Evolutionary conservation across 2,329 filamentous ascomycete species (phyloP).

Genomic region (Ophiostoma angusticollis): DNA sequence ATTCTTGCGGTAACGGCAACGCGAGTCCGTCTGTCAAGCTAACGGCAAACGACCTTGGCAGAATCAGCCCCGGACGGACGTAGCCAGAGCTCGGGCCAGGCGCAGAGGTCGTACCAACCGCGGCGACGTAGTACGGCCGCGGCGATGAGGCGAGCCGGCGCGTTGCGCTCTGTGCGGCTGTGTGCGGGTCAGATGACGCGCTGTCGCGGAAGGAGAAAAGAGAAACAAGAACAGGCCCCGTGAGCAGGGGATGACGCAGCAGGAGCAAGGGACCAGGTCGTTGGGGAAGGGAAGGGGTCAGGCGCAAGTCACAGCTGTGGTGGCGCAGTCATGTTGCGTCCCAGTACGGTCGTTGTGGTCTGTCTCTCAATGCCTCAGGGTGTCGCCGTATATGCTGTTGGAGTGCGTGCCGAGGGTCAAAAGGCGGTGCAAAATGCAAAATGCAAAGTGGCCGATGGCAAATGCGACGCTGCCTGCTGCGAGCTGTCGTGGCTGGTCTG

Average conservation of each 20-base stretch:
- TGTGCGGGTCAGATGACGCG: neutral
- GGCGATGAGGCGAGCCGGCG: neutral
- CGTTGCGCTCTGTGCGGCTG: neutral
- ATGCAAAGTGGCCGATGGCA: neutral
- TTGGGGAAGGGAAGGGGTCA: no score
- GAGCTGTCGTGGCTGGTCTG: neutral
- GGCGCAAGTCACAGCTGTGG: neutral
- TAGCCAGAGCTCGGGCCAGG: no score
- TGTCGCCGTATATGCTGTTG: no score
- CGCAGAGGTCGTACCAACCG: neutral
- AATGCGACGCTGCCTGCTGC: slow-evolving; percentile 5
- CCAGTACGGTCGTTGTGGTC: slow-evolving; percentile 1
- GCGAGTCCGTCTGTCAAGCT: neutral
- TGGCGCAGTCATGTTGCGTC: neutral
- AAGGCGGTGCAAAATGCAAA: neutral
- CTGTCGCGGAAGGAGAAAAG: neutral
- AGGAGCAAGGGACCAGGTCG: neutral
- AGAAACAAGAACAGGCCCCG: neutral
- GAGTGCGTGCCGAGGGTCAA: no score
- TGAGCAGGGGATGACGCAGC: neutral
- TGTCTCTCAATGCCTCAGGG: no score
- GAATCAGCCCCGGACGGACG: no score
- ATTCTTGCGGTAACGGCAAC: no score
- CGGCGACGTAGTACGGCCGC: neutral
- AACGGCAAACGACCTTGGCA: no score